These are phyloP conservation scores for Aspergillus avenaceus DNA, from an alignment of 495 filamentous ascomycete genomes.

Conservation along the genomic window DNA sequence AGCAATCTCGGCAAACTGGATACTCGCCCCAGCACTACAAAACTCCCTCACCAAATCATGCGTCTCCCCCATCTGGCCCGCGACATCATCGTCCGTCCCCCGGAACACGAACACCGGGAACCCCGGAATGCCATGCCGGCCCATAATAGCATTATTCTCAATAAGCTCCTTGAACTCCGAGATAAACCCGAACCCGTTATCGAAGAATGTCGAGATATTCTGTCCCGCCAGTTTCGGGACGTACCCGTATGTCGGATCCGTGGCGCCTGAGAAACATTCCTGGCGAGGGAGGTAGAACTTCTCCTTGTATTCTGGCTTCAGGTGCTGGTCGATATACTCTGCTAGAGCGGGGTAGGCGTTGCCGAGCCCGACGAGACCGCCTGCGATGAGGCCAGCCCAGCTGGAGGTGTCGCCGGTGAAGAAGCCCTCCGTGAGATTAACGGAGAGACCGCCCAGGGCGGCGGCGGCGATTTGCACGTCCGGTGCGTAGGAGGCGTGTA, in stretches of 20 bases:
- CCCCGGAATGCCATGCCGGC: slow-evolving; percentile 35
- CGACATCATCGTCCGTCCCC: slow-evolving; percentile 37
- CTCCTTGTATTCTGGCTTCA: background rate
- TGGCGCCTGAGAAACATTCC: background rate
- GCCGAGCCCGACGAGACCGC: background rate
- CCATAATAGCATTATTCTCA: slow-evolving; percentile 33
- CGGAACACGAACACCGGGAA: slow-evolving; percentile 48
- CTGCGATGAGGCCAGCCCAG: background rate
- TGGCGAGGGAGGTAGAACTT: background rate
- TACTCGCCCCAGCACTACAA: slow-evolving; percentile 9
- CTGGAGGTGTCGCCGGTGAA: background rate
- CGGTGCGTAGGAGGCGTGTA: slow-evolving; percentile 41
- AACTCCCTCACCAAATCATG: slow-evolving; percentile 33
- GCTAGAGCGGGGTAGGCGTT: slow-evolving; percentile 1
- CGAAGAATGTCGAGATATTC: background rate
- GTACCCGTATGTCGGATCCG: background rate
- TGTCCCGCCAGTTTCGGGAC: background rate
- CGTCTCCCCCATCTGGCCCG: slow-evolving; percentile 24
- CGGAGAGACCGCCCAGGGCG: slow-evolving; percentile 7
- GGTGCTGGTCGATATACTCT: background rate
- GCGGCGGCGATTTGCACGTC: slow-evolving; percentile 27
- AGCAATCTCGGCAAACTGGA: background rate
- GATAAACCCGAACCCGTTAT: background rate
- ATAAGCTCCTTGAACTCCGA: slow-evolving; percentile 3
- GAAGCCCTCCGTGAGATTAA: slow-evolving; percentile 8